Conservation (phyloP, 495 filamentous ascomycete genomes). For the Penicillium goetzii region DNA sequence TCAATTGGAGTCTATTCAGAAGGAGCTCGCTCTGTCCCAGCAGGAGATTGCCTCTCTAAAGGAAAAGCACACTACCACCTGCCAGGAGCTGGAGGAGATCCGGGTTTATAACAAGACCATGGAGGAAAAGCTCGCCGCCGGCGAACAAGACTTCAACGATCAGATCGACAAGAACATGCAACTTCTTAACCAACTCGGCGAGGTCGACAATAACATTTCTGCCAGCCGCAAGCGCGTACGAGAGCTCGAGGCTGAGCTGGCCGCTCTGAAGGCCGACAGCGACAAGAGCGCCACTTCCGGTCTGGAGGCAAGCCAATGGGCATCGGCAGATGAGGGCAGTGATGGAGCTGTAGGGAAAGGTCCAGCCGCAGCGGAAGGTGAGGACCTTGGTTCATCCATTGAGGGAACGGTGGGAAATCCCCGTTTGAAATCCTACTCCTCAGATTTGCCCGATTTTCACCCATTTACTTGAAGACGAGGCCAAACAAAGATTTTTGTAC, state of each 20-base stretch:
- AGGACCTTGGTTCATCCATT: conserved; percentile 58
- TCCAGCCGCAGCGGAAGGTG: conserved; percentile 53
- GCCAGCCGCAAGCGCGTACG: conserved; percentile 46
- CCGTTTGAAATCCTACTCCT: conserved; percentile 43
- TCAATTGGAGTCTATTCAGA: conserved; percentile 40
- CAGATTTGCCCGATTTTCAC: conserved; percentile 40
- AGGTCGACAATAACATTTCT: conserved; percentile 46
- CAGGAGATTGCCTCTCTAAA: conserved; percentile 41
- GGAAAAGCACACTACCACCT: conserved; percentile 35
- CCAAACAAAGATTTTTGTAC: conserved; percentile 19
- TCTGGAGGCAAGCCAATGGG: conserved; percentile 49
- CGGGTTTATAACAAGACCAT: conserved; percentile 37
- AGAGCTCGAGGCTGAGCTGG: conserved; percentile 52
- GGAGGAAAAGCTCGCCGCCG: conserved; percentile 41
- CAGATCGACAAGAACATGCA: conserved; percentile 57
- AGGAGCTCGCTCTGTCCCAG: conserved; percentile 41
- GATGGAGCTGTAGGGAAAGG: conserved; percentile 40
- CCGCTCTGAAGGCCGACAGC: conserved; percentile 41
- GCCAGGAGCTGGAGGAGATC: conserved; percentile 40
- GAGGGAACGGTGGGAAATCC: conserved; percentile 59
- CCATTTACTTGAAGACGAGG: conserved; percentile 39
- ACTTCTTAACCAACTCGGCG: conserved; percentile 48
- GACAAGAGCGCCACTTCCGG: conserved; percentile 34
- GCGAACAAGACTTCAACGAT: conserved; percentile 45
- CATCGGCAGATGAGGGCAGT: conserved; percentile 36